These are phyloP conservation scores for Tremella mesenterica DNA, from an alignment of 768 basidiomycete species.

Conservation along the genomic window DNA sequence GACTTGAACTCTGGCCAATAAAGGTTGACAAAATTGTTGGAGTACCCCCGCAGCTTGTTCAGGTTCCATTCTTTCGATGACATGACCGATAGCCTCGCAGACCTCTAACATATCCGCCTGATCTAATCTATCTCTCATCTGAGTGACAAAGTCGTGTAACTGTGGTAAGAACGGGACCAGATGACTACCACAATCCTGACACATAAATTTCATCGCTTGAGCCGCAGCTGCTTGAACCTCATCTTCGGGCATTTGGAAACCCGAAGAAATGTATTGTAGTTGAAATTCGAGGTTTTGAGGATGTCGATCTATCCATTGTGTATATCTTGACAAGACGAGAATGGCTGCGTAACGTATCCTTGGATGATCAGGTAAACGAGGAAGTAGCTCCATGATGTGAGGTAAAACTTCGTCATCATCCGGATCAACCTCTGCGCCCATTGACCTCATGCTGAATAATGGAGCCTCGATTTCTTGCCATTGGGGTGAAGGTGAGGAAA, in stretches of 20 bases:
- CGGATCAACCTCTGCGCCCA: slow-evolving; percentile 87
- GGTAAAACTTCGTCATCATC: slow-evolving; percentile 78
- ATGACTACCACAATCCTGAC: slow-evolving; percentile 94
- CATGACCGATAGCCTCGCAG: slow-evolving; percentile 89
- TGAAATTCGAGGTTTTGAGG: slow-evolving; percentile 76
- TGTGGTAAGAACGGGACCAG: slow-evolving; percentile 85
- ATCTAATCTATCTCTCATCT: slow-evolving; percentile 65
- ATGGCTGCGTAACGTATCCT: slow-evolving; percentile 89
- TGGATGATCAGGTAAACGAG: slow-evolving; percentile 78
- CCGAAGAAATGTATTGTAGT: slow-evolving; percentile 81
- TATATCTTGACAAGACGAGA: slow-evolving; percentile 89
- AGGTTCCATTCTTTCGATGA: slow-evolving; percentile 84
- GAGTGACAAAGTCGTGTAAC: slow-evolving; percentile 75
- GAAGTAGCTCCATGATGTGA: slow-evolving; percentile 90
- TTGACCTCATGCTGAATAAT: slow-evolving; percentile 91
- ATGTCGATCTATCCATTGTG: slow-evolving; percentile 89
- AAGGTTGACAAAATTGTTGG: slow-evolving; percentile 74
- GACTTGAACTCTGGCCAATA: slow-evolving; percentile 66
- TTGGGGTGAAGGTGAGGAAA: slow-evolving; percentile 55
- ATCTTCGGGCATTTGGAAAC: slow-evolving; percentile 62
- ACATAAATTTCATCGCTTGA: slow-evolving; percentile 90
- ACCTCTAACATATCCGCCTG: slow-evolving; percentile 87
- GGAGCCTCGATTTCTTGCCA: slow-evolving; percentile 99
- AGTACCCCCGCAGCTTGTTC: slow-evolving; percentile 76
- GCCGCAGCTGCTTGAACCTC: slow-evolving; percentile 91